A percentile compares a stretch with the other conserved stretches of the same genome.
Evolutionary conservation across 331 rosid genomes (phyloP).

Genomic region (Arachis monticola): DNA sequence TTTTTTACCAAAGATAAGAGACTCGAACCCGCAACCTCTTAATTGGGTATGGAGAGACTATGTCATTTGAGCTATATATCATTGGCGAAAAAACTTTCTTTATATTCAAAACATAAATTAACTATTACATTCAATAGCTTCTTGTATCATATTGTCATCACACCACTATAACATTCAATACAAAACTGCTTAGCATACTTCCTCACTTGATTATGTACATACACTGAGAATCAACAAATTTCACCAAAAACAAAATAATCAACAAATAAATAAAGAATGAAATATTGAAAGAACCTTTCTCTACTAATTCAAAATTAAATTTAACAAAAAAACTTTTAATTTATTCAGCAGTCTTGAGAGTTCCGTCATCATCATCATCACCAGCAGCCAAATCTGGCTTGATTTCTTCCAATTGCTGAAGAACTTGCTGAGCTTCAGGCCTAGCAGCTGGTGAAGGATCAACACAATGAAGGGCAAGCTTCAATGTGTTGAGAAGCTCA

Average conservation of each 20-base stretch:
- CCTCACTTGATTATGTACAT: constrained; percentile 33
- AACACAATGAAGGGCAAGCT: constrained; percentile 89
- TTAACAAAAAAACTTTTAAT: constrained; percentile 18
- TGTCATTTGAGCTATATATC: too few species aligned
- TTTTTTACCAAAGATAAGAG: too few species aligned
- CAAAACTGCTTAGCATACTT: not conserved
- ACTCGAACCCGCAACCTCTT: too few species aligned
- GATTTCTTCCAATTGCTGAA: constrained; percentile 79
- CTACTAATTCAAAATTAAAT: constrained; percentile 23
- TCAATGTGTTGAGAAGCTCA: constrained; percentile 82
- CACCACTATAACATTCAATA: not conserved
- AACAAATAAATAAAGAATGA: constrained; percentile 45
- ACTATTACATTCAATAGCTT: too few species aligned
- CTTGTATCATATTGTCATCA: not conserved
- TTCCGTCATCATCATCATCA: constrained; percentile 55
- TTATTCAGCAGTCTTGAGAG: constrained; percentile 47
- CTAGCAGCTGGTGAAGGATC: constrained; percentile 88
- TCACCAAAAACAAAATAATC: not conserved
- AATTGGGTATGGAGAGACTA: too few species aligned
- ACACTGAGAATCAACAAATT: constrained; percentile 38
- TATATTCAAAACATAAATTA: too few species aligned
- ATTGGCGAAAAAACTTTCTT: too few species aligned
- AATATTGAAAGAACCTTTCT: constrained; percentile 16
- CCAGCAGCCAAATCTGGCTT: constrained; percentile 62
- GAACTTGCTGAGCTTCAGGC: constrained; percentile 80